Evolutionary conservation across 192 early-diverging fungal species (phyloP).

Genomic region (Jimgerdemannia flammicorona): DNA sequence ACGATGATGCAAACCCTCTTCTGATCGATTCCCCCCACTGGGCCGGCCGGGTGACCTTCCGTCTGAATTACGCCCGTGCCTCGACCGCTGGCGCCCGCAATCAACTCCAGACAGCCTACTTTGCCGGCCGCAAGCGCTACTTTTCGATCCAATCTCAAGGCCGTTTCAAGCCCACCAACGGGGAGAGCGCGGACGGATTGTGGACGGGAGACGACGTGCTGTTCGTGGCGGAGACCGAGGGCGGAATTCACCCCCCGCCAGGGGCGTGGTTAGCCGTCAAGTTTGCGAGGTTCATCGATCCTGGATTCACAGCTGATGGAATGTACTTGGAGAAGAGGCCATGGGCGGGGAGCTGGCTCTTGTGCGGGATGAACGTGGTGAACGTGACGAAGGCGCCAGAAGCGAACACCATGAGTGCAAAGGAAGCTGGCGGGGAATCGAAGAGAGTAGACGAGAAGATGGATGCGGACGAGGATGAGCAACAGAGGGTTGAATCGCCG

Average conservation of each 20-base stretch:
- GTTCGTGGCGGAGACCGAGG: conserved; percentile 32
- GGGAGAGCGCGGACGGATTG: conserved; percentile 5
- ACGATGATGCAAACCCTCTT: conserved; percentile 22
- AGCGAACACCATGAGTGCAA: background rate
- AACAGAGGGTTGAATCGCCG: background rate
- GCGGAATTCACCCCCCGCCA: conserved; percentile 13
- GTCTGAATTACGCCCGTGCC: conserved; percentile 18
- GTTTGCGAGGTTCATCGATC: conserved; percentile 31
- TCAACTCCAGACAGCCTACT: conserved; percentile 19
- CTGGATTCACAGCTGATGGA: conserved; percentile 27
- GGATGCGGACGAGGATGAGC: background rate
- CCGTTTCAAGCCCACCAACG: conserved; percentile 35
- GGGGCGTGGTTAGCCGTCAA: conserved; percentile 20
- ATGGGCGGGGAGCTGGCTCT: conserved; percentile 32
- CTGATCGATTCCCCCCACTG: conserved; percentile 27
- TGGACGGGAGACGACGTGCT: conserved; percentile 34
- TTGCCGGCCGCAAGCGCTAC: conserved; percentile 20
- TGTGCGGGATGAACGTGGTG: conserved; percentile 35
- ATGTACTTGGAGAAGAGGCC: conserved; percentile 19
- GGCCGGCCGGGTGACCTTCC: conserved; percentile 28
- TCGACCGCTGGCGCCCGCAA: background rate
- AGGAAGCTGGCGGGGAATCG: background rate
- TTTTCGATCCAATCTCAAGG: conserved; percentile 41
- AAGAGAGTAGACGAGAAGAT: background rate
- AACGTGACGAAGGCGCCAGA: conserved; percentile 19